Evolutionary conservation across 23 red algal genomes (phyloP), one percentile per base, ranked within the genome.

Genomic region (Gracilaria gracilis): DNA sequence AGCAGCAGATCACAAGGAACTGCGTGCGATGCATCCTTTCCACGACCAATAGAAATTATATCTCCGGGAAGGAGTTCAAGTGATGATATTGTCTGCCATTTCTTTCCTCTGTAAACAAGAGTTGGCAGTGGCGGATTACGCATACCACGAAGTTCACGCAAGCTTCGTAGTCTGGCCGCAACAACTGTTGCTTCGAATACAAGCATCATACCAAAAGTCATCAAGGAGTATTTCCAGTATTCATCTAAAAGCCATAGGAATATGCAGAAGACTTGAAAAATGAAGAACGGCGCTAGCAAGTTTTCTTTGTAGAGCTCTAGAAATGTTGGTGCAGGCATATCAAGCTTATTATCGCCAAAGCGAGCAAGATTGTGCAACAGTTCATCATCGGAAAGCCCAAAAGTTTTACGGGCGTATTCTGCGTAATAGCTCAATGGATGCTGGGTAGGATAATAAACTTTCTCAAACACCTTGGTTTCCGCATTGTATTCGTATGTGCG

Each of bases 261-360:
- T 37, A 96, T 85, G 90, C 97, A 96, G 76, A 96, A 96, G 2
- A 99, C 89, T 70, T 99, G 97, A 83, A 99, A 99, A 50, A 95
- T 91, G 61, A 99, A 99, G 58, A 99, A 96, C 9, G 97, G 97
- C 9, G 94, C 91, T 49, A 96, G 62, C 25, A 99, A 81, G 75
- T 91, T 93, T 69, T 99, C 94, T 25, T 92, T 88, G 80, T 96
- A 99, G 0, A 99, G 79, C 31, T 99, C 97, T 36, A 79, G 85
- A 83, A 99, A 99, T 24, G 78, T 85, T 13, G 97, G 97, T 16
- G 87, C 75, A 0, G 97, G 97, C 64, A 99, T 99, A 20, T 99
- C 88, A 27, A 99, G 79, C 49, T 84, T 62, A 42, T 99, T 99
- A 29, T 57, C 61, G 0, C 97, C 93, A 88, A 93, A 94, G 7